Evolutionary conservation across 2,329 filamentous ascomycete genomes (phyloP), one percentile per base, ranked within the genome.

Genomic region (Paraphaeosphaeria sporulosa): DNA sequence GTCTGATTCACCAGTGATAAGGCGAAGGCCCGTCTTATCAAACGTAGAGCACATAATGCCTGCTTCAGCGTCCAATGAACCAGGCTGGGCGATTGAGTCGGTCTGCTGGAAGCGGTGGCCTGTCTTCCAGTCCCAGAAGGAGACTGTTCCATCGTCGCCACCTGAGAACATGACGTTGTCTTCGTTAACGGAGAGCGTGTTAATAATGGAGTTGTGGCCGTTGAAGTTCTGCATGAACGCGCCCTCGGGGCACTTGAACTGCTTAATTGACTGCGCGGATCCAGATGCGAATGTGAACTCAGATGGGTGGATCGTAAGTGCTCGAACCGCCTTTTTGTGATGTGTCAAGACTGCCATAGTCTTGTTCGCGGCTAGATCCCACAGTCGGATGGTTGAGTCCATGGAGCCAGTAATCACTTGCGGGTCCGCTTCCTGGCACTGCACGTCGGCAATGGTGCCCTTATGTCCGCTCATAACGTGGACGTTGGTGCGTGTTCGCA

Each of bases 151-250:
- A 70, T 99, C 97, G 74, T 99, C 95, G 49, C 90, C 94, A 58
- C 95, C 95, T 2, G 93, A 95, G 79, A 99, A 97, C 60, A 99
- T 80, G 17, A 98, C 92, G 71, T 97, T 95, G 76, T 97, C 93
- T 71, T 96, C 92, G 77, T 99, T 99, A 34, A 95, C 93, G 46
- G 93, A 87, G 48, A 99, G 82, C 0, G 93, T 93, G 80, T 99
- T 99, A 82, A 99, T 94, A 76, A 99, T 96, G 61, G 93, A 88
- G 72, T 97, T 97, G 74, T 98, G 94, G 4, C 94, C 94, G 46
- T 97, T 92, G 72, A 98, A 98, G 76, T 98, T 98, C 78, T 97
- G 94, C 95, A 99, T 99, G 76, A 99, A 98, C 17, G 93, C 93
- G 40, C 94, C 96, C 76, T 97, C 93, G 1, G 96, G 96, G 68